Percentiles rank a stretch among this genome's conserved stretches.
These are phyloP conservation scores for Erythrophleum ivorense DNA, from an alignment of 331 rosid genomes.

Conservation along the genomic window DNA sequence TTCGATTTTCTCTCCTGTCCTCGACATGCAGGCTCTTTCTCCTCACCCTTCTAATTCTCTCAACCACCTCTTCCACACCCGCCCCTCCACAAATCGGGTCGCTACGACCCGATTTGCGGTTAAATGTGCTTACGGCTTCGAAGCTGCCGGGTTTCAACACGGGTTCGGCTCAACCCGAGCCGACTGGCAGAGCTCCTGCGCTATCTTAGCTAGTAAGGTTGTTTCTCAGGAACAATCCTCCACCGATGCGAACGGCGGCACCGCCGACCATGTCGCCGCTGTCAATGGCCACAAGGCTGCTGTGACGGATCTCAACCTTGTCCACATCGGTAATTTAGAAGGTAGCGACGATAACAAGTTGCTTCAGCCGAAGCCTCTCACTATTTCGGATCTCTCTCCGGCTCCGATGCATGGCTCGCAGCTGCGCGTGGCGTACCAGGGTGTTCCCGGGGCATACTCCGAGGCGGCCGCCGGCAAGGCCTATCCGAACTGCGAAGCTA, in stretches of 20 bases:
- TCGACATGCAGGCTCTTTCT: conserved; percentile 63
- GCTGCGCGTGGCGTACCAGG: conserved; percentile 93
- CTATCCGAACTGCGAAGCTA: conserved; percentile 85
- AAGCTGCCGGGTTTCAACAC: conserved; percentile 48
- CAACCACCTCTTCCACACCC: conserved; percentile 36
- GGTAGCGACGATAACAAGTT: conserved; percentile 31
- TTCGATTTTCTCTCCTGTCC: neutral
- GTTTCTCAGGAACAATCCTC: conserved; percentile 52
- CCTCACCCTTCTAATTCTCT: conserved; percentile 44
- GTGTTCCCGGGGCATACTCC: conserved; percentile 95
- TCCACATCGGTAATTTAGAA: conserved; percentile 49
- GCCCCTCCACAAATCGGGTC: conserved; percentile 10
- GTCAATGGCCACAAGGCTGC: conserved; percentile 71
- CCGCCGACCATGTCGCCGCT: conserved; percentile 44
- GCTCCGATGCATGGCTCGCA: conserved; percentile 85
- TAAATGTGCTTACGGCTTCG: conserved; percentile 61
- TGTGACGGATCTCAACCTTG: conserved; percentile 56
- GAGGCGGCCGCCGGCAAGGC: conserved; percentile 96
- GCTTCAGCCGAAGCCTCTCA: conserved; percentile 61
- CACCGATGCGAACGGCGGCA: conserved; percentile 32
- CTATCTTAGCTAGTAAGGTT: conserved; percentile 81
- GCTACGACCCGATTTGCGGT: conserved; percentile 38
- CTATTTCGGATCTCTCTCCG: conserved; percentile 80
- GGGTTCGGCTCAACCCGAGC: conserved; percentile 60
- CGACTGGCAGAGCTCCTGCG: conserved; percentile 90